phyloP scores from a whole-genome alignment of 371 early-diverging fungal species.

The Mortierella sp. region DNA sequence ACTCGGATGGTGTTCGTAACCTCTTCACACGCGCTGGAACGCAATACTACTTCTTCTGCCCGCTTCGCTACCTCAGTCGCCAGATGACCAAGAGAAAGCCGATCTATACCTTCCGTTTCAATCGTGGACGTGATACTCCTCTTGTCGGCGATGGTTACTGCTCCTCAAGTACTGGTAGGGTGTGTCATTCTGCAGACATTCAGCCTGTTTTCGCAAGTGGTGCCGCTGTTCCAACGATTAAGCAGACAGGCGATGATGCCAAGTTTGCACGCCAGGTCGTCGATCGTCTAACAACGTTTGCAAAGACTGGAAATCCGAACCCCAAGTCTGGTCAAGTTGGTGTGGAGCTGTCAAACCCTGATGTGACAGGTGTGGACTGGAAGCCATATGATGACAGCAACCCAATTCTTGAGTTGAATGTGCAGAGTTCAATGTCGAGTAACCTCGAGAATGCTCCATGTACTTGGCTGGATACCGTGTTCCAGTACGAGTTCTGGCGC shows the following conservation, averaged over 20 bases:
- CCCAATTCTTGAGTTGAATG: slow-evolving; percentile 28
- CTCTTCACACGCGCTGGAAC: slow-evolving; percentile 25
- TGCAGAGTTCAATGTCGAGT: slow-evolving; percentile 20
- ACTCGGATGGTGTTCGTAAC: slow-evolving; percentile 33
- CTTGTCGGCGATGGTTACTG: slow-evolving; percentile 20
- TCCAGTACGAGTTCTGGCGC: slow-evolving; percentile 32
- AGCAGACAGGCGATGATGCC: slow-evolving; percentile 34
- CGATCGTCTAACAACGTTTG: slow-evolving; percentile 44
- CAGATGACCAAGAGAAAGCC: slow-evolving; percentile 27
- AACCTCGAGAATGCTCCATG: slow-evolving; percentile 24
- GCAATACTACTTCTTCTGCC: slow-evolving; percentile 44
- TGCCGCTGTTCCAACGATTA: slow-evolving; percentile 3
- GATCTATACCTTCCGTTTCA: slow-evolving; percentile 43
- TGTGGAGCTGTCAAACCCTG: slow-evolving; percentile 22
- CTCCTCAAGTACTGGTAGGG: slow-evolving; percentile 27
- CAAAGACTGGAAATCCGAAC: slow-evolving; percentile 43
- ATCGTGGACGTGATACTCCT: slow-evolving; percentile 38
- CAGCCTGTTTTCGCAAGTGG: slow-evolving; percentile 26
- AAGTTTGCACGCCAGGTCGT: slow-evolving; percentile 44
- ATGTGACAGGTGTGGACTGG: slow-evolving; percentile 36
- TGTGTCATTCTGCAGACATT: slow-evolving; percentile 36
- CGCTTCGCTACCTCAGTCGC: slow-evolving; percentile 33
- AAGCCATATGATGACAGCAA: slow-evolving; percentile 21
- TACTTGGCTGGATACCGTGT: slow-evolving; percentile 33
- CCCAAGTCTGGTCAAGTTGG: slow-evolving; percentile 10